phyloP scores from a whole-genome alignment of 164 flowering plant genomes.

The Liriodendron chinense region DNA sequence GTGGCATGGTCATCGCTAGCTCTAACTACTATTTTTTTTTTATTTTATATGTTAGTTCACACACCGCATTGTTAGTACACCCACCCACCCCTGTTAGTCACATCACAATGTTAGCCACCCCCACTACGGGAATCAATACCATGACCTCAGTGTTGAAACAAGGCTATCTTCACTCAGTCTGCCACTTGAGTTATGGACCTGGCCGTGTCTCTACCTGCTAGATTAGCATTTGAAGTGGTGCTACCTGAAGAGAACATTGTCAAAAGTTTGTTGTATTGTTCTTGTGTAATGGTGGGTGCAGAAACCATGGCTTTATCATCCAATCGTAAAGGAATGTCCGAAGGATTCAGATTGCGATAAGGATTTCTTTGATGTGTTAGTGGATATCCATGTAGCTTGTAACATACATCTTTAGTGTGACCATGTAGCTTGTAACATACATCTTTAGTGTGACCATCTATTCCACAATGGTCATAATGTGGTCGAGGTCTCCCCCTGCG shows the following conservation, averaged over 20 bases:
- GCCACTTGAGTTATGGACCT: no score
- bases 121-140: no score
- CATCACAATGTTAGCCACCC: no score
- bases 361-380: background rate
- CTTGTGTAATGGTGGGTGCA: background rate
- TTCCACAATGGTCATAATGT: background rate
- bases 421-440: background rate
- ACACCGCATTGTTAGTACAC: no score
- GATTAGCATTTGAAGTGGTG: background rate
- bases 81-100: no score
- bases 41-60: no score
- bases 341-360: background rate
- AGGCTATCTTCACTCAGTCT: no score
- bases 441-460: background rate
- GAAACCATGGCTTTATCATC: background rate
- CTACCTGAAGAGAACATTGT: conserved; percentile 1
- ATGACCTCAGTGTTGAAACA: no score
- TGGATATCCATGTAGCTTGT: background rate
- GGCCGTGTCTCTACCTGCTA: no score
- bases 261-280: background rate
- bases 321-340: background rate
- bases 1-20: background rate
- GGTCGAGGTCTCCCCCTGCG: background rate
- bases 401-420: background rate
- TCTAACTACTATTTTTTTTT: no score